Evolutionary conservation across 1,284 basidiomycete genomes (phyloP), one percentile per base, ranked within the genome.

Genomic region (Rhodofomes roseus): DNA sequence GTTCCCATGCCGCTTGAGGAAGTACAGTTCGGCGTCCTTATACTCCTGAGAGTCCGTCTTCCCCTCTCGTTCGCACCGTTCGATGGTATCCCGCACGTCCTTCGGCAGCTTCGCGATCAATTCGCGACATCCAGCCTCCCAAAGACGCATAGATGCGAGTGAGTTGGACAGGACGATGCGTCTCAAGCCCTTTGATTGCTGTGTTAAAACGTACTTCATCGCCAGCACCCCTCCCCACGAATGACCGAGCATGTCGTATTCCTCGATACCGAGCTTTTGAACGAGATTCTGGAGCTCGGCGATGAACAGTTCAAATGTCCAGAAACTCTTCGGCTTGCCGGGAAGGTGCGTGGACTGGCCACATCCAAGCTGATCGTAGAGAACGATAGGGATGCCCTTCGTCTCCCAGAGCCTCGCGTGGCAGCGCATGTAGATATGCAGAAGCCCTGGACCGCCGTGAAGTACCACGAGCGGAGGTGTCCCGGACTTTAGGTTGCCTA

Each of bases 311-410:
- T 66, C 67, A 36, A 68, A 59, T 8, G 69, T 71, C 71, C 71
- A 75, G 65, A 77, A 76, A 18, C 48, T 44, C 23, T 58, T 54
- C 12, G 66, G 66, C 60, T 74, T 75, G 56, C 66, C 69, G 40
- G 48, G 62, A 20, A 76, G 57, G 59, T 72, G 73, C 12, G 73
- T 72, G 8, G 71, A 74, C 20, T 56, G 55, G 12, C 68, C 74
- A 56, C 55, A 64, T 16, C 75, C 75, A 58, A 76, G 54, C 63
- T 76, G 75, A 63, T 77, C 75, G 69, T 76, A 77, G 59, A 74
- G 57, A 31, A 76, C 61, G 58, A 77, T 66, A 16, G 72, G 69
- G 36, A 69, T 68, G 57, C 46, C 41, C 56, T 55, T 50, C 37
- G 56, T 25, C 9, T 52, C 37, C 29, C 63, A 54, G 37, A 74